Evolutionary conservation across 2,329 filamentous ascomycete species (phyloP).

Genomic region (Nigrospora osmanthi): DNA sequence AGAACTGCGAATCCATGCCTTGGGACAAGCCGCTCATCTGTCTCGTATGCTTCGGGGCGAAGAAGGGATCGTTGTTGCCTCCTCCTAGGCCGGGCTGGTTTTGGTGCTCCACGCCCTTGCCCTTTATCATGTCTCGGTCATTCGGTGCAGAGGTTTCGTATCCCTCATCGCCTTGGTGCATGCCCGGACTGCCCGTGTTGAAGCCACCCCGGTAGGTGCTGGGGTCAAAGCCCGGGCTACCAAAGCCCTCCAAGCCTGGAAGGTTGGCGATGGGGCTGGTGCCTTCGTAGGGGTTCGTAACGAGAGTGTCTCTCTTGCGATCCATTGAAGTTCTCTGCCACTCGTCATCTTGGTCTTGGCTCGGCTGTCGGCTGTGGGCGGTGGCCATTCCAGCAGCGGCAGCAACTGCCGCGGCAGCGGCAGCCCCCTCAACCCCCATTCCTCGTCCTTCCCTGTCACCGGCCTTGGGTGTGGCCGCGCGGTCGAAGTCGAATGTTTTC

Average conservation of each 20-base stretch:
- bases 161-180: constrained; percentile 71
- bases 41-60: constrained; percentile 47
- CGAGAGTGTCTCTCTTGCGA: constrained; percentile 56
- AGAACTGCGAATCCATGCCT: constrained; percentile 81
- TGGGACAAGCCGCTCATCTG: constrained; percentile 86
- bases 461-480: constrained; percentile 17
- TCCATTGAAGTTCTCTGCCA: constrained; percentile 57
- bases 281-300: constrained; percentile 62
- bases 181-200: constrained; percentile 49
- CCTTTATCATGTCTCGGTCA: constrained; percentile 45
- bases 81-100: constrained; percentile 43
- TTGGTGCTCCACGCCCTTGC: constrained; percentile 47
- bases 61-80: constrained; percentile 60
- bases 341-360: constrained; percentile 55
- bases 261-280: constrained; percentile 53
- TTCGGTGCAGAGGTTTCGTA: constrained; percentile 73
- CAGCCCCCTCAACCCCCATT: constrained; percentile 35
- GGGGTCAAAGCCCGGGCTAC: constrained; percentile 25
- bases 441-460: constrained; percentile 27
- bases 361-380: constrained; percentile 43
- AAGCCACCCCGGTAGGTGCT: constrained; percentile 34
- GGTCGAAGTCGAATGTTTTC: constrained; percentile 18
- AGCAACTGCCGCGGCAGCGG: constrained; percentile 45
- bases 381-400: constrained; percentile 38
- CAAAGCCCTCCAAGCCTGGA: constrained; percentile 40